These are phyloP conservation scores for Fusarium xylarioides DNA, from an alignment of 2,329 filamentous ascomycete genomes.

Conservation along the genomic window DNA sequence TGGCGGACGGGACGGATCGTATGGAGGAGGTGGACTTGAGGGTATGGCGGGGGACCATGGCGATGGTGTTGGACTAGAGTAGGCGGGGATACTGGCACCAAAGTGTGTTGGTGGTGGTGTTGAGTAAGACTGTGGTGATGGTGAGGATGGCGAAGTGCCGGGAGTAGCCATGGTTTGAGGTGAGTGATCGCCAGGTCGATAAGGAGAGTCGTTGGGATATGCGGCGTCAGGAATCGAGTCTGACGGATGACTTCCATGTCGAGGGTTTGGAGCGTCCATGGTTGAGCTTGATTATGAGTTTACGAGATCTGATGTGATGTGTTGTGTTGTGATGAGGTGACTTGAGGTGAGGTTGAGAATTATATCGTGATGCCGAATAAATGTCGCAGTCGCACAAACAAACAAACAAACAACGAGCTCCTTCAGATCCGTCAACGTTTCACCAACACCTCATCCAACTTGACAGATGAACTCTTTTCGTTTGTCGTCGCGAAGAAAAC, in stretches of 20 bases:
- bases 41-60: conserved; percentile 34
- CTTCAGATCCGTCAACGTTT: not conserved
- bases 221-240: conserved; percentile 45
- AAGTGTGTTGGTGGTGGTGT: conserved; percentile 14
- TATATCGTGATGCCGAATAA: not conserved
- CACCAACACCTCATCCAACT: not conserved
- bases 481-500: not conserved
- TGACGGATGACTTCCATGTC: conserved; percentile 40
- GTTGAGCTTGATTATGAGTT: not conserved
- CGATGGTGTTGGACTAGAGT: conserved; percentile 16
- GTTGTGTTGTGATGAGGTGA: not conserved
- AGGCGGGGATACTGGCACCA: conserved; percentile 13
- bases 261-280: conserved; percentile 34
- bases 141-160: conserved; percentile 8
- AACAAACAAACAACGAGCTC: not conserved
- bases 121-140: conserved; percentile 19
- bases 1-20: conserved; percentile 41
- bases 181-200: conserved; percentile 34
- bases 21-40: conserved; percentile 41
- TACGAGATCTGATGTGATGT: not conserved
- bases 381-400: not conserved
- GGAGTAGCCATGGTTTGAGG: conserved; percentile 7
- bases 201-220: conserved; percentile 45
- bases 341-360: not conserved
- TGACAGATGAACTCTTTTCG: not conserved